Evolutionary conservation across 1,284 basidiomycete species (phyloP), one percentile per base, ranked within the genome.

Genomic region (Volvariella surrecta): DNA sequence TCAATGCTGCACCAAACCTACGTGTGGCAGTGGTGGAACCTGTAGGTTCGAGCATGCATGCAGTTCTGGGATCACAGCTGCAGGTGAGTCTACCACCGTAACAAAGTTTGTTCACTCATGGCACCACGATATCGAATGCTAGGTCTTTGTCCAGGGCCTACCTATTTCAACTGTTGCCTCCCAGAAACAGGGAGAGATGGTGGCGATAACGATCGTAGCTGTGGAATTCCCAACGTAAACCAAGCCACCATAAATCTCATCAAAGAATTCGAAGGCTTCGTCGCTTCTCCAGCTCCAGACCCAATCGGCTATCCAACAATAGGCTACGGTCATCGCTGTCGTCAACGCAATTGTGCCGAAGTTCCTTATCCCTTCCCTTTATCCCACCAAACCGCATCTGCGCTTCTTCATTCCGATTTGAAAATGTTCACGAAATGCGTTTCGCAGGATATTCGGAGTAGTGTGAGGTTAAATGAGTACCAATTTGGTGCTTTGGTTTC

Each of bases 401-500:
- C n/a, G 15, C 34, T 37, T n/a, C 34, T 37, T n/a, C 45, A 46
- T 16, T 46, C 48, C 41, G 61, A 63, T 48, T 40, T 57, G 15
- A 34, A 44, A 31, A 52, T 48, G 38, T 62, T 58, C 50, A 54
- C 55, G 0, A 52, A 43, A 20, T 64, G 62, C 52, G 49, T 63
- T 18, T 53, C 58, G 43, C 51, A 49, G 28, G 46, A 55, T 20
- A 52, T 63, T 37, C 50, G 49, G 45, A 54, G 53, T 39, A 50
- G 39, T 4, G 60, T 63, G 17, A 50, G 42, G 30, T 52, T 64
- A 32, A 64, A 61, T 30, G 61, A 57, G 40, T 63, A 63, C 52
- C 62, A 64, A 45, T 55, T 59, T 45, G 62, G 60, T 31, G 62
- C 62, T 7, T 48, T 63, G 16, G 55, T 54, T 11, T 50, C 56